Evolutionary conservation across 176 grass and related monocot species (phyloP).

Genomic region (Eleusine coracana): DNA sequence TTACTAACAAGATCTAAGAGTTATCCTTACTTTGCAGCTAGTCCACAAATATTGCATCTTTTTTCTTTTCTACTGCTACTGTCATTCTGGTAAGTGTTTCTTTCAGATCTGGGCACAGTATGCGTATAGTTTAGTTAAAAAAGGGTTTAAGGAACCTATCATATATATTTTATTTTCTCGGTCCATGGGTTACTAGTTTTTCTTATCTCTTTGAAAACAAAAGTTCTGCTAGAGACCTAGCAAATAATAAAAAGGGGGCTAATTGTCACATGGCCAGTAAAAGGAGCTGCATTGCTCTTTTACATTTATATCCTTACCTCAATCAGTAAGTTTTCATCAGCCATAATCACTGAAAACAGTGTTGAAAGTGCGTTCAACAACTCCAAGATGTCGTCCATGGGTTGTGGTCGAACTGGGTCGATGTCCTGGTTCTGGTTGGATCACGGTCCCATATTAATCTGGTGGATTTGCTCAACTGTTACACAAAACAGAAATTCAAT

Average conservation of each 20-base stretch:
- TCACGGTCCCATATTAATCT: too few relatives aligned
- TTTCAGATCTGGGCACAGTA: constrained; percentile 24
- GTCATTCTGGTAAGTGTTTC: constrained; percentile 81
- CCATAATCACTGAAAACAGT: too few relatives aligned
- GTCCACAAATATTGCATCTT: constrained; percentile 90
- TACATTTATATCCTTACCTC: background rate
- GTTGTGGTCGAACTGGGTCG: too few relatives aligned
- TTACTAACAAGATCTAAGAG: constrained; percentile 38
- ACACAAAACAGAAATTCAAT: background rate
- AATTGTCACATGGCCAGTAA: constrained; percentile 5
- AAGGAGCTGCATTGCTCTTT: background rate
- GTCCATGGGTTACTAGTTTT: constrained; percentile 14
- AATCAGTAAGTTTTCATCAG: background rate
- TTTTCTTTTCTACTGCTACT: constrained; percentile 83
- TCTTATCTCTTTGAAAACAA: constrained; percentile 12
- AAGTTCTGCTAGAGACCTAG: background rate
- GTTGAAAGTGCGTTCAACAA: too few relatives aligned
- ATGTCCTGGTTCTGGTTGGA: too few relatives aligned
- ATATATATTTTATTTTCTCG: constrained; percentile 17
- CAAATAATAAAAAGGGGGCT: background rate
- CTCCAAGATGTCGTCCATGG: too few relatives aligned
- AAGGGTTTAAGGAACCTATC: background rate
- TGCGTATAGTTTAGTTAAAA: constrained; percentile 22
- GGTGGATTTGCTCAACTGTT: background rate
- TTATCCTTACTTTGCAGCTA: constrained; percentile 62